Evolutionary conservation across 768 basidiomycete genomes (phyloP).

Genomic region (Cyclocybe aegerita): DNA sequence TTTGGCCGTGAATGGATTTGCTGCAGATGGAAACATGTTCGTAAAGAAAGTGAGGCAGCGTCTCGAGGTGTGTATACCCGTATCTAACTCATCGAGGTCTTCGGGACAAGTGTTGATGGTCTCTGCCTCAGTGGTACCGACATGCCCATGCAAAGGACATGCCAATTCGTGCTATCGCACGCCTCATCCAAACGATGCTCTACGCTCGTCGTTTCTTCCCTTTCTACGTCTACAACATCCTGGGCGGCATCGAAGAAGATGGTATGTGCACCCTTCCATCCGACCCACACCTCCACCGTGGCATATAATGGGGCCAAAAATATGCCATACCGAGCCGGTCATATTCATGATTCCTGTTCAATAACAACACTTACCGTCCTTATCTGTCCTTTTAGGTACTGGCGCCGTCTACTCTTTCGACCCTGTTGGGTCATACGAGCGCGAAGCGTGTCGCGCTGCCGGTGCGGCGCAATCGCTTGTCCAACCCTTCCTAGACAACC

Average conservation of each 20-base stretch:
- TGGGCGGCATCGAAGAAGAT: constrained; percentile 95
- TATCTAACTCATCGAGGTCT: constrained; percentile 2
- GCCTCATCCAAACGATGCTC: constrained; percentile 97
- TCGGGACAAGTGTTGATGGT: neutral
- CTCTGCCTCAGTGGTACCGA: constrained; percentile 79
- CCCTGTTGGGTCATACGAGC: constrained; percentile 97
- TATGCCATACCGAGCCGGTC: constrained; percentile 13
- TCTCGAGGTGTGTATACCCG: constrained; percentile 69
- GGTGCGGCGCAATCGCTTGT: constrained; percentile 93
- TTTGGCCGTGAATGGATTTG: constrained; percentile 94
- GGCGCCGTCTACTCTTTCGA: constrained; percentile 99
- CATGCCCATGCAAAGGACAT: constrained; percentile 97
- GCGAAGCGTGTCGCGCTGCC: constrained; percentile 94
- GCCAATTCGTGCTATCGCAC: constrained; percentile 95
- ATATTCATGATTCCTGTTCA: constrained; percentile 6
- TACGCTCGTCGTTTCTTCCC: constrained; percentile 97
- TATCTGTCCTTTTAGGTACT: constrained; percentile 55
- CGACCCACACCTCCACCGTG: constrained; percentile 1
- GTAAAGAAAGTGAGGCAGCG: constrained; percentile 96
- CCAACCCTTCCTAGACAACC: constrained; percentile 98
- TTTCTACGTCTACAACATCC: constrained; percentile 96
- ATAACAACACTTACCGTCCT: constrained; percentile 11
- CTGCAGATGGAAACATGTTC: constrained; percentile 96
- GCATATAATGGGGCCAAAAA: constrained; percentile 6
- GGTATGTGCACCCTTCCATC: constrained; percentile 51